Evolutionary conservation across 192 early-diverging fungal genomes (phyloP).

Genomic region (Anaeromyces robustus): DNA sequence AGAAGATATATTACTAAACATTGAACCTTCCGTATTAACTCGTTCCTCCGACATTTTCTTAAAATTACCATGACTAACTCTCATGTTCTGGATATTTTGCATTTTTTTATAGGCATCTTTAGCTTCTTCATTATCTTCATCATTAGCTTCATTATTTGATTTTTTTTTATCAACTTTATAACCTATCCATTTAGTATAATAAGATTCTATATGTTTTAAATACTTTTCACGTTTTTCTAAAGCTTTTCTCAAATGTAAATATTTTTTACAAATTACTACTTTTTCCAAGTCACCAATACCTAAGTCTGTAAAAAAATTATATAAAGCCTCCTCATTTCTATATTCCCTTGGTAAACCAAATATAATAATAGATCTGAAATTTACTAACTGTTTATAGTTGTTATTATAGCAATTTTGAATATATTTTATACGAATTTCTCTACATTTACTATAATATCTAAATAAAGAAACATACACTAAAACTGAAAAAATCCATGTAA

Average conservation of each 20-base stretch:
- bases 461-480: conserved; percentile 23
- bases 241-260: conserved; percentile 21
- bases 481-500: conserved; percentile 31
- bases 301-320: conserved; percentile 31
- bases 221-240: conserved; percentile 21
- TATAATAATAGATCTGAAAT: conserved; percentile 34
- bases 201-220: conserved; percentile 17
- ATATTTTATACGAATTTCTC: conserved; percentile 22
- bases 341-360: conserved; percentile 27
- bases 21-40: background rate
- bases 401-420: conserved; percentile 20
- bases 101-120: background rate
- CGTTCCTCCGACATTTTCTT: background rate
- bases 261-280: conserved; percentile 27
- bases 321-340: conserved; percentile 25
- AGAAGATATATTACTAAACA: background rate
- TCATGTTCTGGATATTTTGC: background rate
- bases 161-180: background rate
- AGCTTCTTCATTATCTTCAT: background rate
- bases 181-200: conserved; percentile 5
- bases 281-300: conserved; percentile 34
- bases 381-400: conserved; percentile 24
- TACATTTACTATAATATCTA: conserved; percentile 20
- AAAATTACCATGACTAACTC: background rate
- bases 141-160: background rate